A percentile compares a stretch with the other conserved stretches of the same genome.
Evolutionary conservation across 495 filamentous ascomycete genomes (phyloP).

Genomic region (Xylaria palmicola): DNA sequence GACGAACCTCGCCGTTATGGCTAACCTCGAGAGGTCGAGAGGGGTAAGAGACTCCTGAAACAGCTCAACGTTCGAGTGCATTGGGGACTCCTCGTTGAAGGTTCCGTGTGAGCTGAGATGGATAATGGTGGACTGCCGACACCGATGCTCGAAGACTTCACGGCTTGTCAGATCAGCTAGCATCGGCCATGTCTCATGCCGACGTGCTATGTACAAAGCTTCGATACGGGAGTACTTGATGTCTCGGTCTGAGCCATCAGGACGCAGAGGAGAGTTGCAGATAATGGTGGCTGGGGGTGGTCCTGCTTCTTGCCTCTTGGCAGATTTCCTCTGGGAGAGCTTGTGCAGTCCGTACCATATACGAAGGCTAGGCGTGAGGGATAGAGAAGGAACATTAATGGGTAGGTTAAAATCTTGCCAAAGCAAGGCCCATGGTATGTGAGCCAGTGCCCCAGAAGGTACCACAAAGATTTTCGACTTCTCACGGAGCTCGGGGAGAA

Average conservation of each 20-base stretch:
- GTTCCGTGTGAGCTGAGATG: conserved; percentile 8
- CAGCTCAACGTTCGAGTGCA: conserved; percentile 2
- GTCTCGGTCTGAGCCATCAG: conserved; percentile 5
- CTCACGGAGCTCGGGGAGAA: conserved; percentile 3
- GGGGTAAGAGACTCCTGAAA: conserved; percentile 4
- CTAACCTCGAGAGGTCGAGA: conserved; percentile 6
- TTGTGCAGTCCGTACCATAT: conserved; percentile 14
- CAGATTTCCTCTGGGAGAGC: background rate
- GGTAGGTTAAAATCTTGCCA: background rate
- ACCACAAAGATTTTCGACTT: background rate
- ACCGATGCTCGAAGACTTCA: background rate
- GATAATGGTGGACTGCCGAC: conserved; percentile 6
- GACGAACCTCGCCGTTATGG: background rate
- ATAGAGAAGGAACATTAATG: background rate
- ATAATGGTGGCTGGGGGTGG: background rate
- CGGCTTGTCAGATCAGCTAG: background rate
- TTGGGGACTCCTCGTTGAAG: conserved; percentile 10
- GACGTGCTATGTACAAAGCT: conserved; percentile 2
- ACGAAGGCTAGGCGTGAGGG: conserved; percentile 11
- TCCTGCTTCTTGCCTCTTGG: background rate
- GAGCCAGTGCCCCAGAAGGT: conserved; percentile 10
- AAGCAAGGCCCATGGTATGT: conserved; percentile 12
- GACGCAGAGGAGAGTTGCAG: conserved; percentile 4
- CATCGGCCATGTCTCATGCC: conserved; percentile 6
- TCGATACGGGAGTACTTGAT: conserved; percentile 6